Conservation (phyloP, 2,329 filamentous ascomycete species). For the Ceratocystis papillata region DNA sequence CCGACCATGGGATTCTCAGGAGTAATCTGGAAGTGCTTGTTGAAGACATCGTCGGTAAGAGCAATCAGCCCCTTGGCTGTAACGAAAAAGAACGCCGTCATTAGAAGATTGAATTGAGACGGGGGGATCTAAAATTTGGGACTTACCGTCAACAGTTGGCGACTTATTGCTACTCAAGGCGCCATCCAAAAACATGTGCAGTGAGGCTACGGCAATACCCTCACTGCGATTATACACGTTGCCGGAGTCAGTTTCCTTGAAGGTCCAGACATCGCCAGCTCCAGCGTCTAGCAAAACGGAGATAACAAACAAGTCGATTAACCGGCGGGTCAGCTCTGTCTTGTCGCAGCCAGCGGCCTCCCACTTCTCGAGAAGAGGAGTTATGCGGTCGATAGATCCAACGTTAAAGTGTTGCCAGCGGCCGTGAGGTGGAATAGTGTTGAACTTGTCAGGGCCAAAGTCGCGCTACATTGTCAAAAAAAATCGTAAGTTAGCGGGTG, state of each 20-base stretch:
- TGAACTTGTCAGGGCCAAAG: conserved; percentile 39
- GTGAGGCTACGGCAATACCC: conserved; percentile 41
- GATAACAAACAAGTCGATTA: conserved; percentile 52
- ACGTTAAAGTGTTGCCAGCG: conserved; percentile 55
- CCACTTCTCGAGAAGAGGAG: conserved; percentile 38
- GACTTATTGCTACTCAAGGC: conserved; percentile 31
- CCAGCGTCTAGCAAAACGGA: conserved; percentile 49
- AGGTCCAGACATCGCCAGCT: conserved; percentile 41
- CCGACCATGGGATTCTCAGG: conserved; percentile 38
- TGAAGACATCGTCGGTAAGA: conserved; percentile 31
- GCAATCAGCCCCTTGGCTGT: conserved; percentile 31
- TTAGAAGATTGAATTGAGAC: background rate
- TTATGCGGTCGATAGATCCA: conserved; percentile 41
- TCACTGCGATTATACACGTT: conserved; percentile 37
- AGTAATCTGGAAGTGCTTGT: conserved; percentile 37
- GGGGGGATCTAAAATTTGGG: background rate
- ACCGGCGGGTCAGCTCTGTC: conserved; percentile 40
- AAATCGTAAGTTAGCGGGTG: background rate
- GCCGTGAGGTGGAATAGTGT: conserved; percentile 43
- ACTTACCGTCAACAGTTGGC: conserved; percentile 33
- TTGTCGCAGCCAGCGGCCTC: conserved; percentile 34
- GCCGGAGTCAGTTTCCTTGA: conserved; percentile 33
- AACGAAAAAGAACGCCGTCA: background rate
- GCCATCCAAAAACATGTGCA: conserved; percentile 40
- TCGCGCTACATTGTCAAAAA: conserved; percentile 34